These are phyloP conservation scores for Tulasnella sp. DNA, from an alignment of 768 basidiomycete genomes.

Conservation along the genomic window DNA sequence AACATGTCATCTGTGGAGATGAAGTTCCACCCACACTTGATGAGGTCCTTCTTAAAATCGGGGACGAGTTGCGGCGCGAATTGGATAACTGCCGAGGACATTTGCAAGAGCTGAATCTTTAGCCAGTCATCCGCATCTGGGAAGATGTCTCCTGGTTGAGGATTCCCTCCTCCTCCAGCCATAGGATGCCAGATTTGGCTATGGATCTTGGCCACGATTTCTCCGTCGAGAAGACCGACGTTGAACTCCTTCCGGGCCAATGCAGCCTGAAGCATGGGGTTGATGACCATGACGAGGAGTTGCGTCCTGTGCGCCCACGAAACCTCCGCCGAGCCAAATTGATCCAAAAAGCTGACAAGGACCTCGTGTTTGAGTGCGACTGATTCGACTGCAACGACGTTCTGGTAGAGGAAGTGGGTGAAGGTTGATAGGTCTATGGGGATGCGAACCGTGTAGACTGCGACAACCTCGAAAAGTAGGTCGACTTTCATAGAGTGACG, in stretches of 20 bases:
- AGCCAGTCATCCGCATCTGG: constrained; percentile 71
- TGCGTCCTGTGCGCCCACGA: constrained; percentile 74
- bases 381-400: constrained; percentile 73
- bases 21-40: constrained; percentile 90
- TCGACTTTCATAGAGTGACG: constrained; percentile 78
- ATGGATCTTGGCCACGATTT: constrained; percentile 71
- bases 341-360: constrained; percentile 79
- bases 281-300: constrained; percentile 72
- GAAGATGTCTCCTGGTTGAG: constrained; percentile 43
- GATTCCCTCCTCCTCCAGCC: constrained; percentile 55
- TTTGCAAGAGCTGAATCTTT: constrained; percentile 86
- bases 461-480: constrained; percentile 84
- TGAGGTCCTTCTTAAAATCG: constrained; percentile 86
- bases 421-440: constrained; percentile 79
- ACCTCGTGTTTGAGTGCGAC: constrained; percentile 76
- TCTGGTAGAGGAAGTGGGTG: constrained; percentile 82
- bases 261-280: constrained; percentile 81
- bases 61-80: constrained; percentile 78
- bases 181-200: constrained; percentile 81
- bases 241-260: constrained; percentile 61
- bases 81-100: constrained; percentile 88
- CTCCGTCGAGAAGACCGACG: constrained; percentile 64
- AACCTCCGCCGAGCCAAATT: constrained; percentile 70
- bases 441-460: constrained; percentile 75
- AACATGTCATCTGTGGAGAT: constrained; percentile 84